Base-by-base conservation (phyloP, 2,329 filamentous ascomycete species). In the Uncinocarpus reesii region DNA sequence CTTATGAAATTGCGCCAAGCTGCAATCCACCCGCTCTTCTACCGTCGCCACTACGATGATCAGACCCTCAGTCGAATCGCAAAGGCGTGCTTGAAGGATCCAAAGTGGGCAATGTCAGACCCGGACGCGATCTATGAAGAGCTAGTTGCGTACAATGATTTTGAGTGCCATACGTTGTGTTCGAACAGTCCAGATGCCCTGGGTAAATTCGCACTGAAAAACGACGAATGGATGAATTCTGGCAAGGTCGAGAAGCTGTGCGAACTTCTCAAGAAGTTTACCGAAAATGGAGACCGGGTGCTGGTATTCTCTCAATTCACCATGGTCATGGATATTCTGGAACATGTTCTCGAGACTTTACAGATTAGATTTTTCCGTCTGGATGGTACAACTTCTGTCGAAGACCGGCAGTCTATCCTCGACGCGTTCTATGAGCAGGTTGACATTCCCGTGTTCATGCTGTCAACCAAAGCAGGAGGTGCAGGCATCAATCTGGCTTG, bases 271-370 rank as follows among this genome's bases (percentile, higher is more conserved):
- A 71, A 74, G 8, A 67, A 75, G 11, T 95, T 87, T 66, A 81
- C 82, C 55, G 70, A 76, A 51, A 88, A 87, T 45, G 90, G 89
- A 2, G 89, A 95, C 62, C 82, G 90, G 3, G 82, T 86, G 0
- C 75, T 98, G 2, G 80, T 98, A 20, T 98, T 98, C 69, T 93
- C 84, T 38, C 88, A 95, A 58, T 98, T 96, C 65, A 86, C 86
- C 5, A 83, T 86, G 55, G 83, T 95, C 47, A 84, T 96, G 66
- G 85, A 95, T 64, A 88, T 98, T 48, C 74, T 98, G 0, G 83
- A 88, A 55, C 80, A 86, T 57, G 86, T 93, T 0, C 74, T 98
- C 7, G 78, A 84, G 42, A 79, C 79, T 0, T 73, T 85, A 13
- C 73, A 75, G 23, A 83, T 96, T 52, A 73, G 77, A 6, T 93